Evolutionary conservation across 495 filamentous ascomycete species (phyloP).

Genomic region (Trichoderma parareesei): DNA sequence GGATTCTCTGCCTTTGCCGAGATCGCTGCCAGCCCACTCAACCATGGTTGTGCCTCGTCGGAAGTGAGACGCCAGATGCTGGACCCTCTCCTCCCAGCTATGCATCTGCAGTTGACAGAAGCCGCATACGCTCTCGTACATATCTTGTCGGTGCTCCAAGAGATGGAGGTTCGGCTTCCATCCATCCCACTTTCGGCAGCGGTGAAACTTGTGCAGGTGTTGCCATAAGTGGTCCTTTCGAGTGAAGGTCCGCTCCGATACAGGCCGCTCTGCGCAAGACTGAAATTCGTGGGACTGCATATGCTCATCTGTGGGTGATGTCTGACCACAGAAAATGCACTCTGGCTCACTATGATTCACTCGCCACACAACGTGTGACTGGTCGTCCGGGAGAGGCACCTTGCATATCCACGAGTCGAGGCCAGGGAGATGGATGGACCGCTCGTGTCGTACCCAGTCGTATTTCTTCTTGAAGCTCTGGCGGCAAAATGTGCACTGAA

Average conservation of each 20-base stretch:
- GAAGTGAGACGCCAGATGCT: slow-evolving; percentile 39
- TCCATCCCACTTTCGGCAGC: slow-evolving; percentile 38
- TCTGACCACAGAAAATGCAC: slow-evolving; percentile 45
- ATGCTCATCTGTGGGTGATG: slow-evolving; percentile 36
- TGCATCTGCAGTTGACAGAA: slow-evolving; percentile 31
- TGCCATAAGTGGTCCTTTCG: slow-evolving; percentile 59
- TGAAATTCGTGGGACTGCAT: slow-evolving; percentile 48
- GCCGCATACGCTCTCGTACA: slow-evolving; percentile 26
- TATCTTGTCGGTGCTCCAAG: slow-evolving; percentile 12
- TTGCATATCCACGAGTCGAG: slow-evolving; percentile 53
- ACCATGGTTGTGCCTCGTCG: slow-evolving; percentile 22
- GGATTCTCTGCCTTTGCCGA: neutral
- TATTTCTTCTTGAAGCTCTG: slow-evolving; percentile 74
- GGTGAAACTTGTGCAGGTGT: slow-evolving; percentile 54
- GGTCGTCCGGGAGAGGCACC: slow-evolving; percentile 12
- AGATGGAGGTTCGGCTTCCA: slow-evolving; percentile 30
- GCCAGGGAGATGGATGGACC: slow-evolving; percentile 59
- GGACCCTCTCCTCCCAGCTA: slow-evolving; percentile 31
- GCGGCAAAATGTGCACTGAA: slow-evolving; percentile 79
- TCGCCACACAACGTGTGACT: slow-evolving; percentile 16
- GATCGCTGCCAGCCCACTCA: slow-evolving; percentile 1
- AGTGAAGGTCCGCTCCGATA: slow-evolving; percentile 45
- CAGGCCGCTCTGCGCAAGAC: slow-evolving; percentile 44
- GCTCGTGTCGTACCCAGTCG: slow-evolving; percentile 80
- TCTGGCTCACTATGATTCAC: slow-evolving; percentile 24